Evolutionary conservation across 805 yeast genomes (phyloP).

Genomic region (Torulaspora delbrueckii): DNA sequence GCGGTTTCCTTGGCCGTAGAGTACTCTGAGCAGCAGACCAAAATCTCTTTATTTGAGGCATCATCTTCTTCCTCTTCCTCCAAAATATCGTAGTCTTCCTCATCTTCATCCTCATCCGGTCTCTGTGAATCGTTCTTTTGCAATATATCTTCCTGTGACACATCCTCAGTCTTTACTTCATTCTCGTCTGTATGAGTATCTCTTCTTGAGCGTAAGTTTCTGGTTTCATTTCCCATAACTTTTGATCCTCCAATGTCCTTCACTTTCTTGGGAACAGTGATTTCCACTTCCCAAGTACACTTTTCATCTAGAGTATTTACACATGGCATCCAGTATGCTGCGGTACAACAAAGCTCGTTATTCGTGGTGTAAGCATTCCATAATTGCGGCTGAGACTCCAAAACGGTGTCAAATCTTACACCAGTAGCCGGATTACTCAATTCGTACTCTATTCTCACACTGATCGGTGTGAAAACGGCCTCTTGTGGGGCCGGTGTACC

Average conservation of each 20-base stretch:
- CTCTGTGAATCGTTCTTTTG: slow-evolving; percentile 30
- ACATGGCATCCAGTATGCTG: slow-evolving; percentile 98
- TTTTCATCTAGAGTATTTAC: slow-evolving; percentile 83
- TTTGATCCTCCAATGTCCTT: slow-evolving; percentile 53
- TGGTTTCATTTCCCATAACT: slow-evolving; percentile 31
- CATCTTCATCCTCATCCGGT: slow-evolving; percentile 30
- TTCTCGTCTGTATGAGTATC: neutral
- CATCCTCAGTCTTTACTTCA: neutral
- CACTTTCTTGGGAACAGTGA: slow-evolving; percentile 77
- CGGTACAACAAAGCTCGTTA: slow-evolving; percentile 68
- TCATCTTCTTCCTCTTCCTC: slow-evolving; percentile 32
- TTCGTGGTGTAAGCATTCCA: slow-evolving; percentile 90
- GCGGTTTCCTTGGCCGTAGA: slow-evolving; percentile 62
- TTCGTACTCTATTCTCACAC: slow-evolving; percentile 61
- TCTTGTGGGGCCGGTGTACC: slow-evolving; percentile 40
- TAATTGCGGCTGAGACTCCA: slow-evolving; percentile 33
- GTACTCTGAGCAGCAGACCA: slow-evolving; percentile 68
- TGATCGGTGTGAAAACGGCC: slow-evolving; percentile 65
- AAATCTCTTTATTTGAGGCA: slow-evolving; percentile 42
- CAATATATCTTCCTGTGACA: slow-evolving; percentile 7
- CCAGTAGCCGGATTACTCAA: slow-evolving; percentile 68
- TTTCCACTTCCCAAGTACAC: slow-evolving; percentile 86
- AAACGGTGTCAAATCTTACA: slow-evolving; percentile 54
- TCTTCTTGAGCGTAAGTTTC: slow-evolving; percentile 1
- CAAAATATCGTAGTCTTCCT: slow-evolving; percentile 37